phyloP scores from a whole-genome alignment of 495 filamentous ascomycete genomes.

The Penicillium flavigenum region DNA sequence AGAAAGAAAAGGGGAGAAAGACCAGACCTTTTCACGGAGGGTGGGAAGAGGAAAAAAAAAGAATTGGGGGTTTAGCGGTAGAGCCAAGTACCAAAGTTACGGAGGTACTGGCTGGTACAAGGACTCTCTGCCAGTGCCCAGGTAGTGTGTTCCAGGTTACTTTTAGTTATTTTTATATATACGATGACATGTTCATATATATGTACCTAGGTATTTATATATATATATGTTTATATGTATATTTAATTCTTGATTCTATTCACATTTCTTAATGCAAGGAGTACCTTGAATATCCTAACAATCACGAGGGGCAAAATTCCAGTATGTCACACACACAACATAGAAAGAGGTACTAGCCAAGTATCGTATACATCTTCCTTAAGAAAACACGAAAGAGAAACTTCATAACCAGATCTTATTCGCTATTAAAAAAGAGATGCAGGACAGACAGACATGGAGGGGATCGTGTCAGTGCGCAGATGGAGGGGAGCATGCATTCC shows the following conservation, averaged over 20 bases:
- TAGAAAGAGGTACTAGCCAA: background rate
- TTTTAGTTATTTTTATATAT: background rate
- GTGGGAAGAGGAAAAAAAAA: constrained; percentile 24
- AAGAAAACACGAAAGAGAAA: background rate
- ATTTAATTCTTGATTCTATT: constrained; percentile 1
- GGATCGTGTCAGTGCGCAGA: constrained; percentile 26
- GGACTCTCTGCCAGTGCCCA: background rate
- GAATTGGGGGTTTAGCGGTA: constrained; percentile 21
- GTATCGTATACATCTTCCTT: background rate
- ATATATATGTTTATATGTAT: background rate
- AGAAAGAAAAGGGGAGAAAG: constrained; percentile 19
- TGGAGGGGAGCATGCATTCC: constrained; percentile 20
- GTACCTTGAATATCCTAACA: background rate
- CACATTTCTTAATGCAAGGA: constrained; percentile 17
- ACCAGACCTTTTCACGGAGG: constrained; percentile 10
- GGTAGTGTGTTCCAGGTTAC: background rate
- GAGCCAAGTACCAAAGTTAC: constrained; percentile 34
- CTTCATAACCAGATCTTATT: constrained; percentile 6
- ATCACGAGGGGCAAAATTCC: constrained; percentile 9
- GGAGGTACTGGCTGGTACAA: constrained; percentile 25
- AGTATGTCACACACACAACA: background rate
- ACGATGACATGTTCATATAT: background rate
- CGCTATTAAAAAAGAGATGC: background rate
- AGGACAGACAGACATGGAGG: background rate
- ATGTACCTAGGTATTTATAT: background rate